These are phyloP conservation scores for Trifolium fragiferum DNA, from an alignment of 306 rosid genomes.

Conservation along the genomic window DNA sequence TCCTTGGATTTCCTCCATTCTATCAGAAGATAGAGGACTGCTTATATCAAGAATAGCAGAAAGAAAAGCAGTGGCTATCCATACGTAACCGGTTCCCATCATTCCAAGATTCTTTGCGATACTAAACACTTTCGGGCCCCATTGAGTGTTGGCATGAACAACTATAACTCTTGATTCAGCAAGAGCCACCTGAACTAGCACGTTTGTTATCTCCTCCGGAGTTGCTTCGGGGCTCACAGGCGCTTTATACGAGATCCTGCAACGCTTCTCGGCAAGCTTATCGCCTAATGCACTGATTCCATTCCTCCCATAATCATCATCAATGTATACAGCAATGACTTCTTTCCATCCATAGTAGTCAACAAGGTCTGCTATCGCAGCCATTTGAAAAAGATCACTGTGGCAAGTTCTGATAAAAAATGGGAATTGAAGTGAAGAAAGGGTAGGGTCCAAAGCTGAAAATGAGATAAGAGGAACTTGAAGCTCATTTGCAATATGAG, in stretches of 20 bases:
- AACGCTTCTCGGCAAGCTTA: constrained; percentile 77
- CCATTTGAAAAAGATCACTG: constrained; percentile 79
- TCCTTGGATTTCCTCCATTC: constrained; percentile 70
- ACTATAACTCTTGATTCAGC: constrained; percentile 85
- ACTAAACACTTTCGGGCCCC: constrained; percentile 55
- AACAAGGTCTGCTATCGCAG: constrained; percentile 84
- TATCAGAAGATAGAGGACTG: constrained; percentile 51
- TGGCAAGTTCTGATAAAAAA: constrained; percentile 77
- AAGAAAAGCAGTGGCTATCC: constrained; percentile 86
- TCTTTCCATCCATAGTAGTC: constrained; percentile 78
- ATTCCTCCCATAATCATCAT: constrained; percentile 91
- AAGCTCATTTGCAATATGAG: constrained; percentile 91
- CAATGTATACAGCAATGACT: constrained; percentile 81
- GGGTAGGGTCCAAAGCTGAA: constrained; percentile 83
- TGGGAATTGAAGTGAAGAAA: constrained; percentile 90
- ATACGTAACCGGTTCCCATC: constrained; percentile 87
- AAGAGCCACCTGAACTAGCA: constrained; percentile 77
- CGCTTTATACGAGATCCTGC: constrained; percentile 83
- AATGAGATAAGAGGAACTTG: constrained; percentile 83
- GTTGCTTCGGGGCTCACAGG: constrained; percentile 63
- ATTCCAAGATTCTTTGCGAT: constrained; percentile 79
- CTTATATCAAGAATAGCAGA: constrained; percentile 63
- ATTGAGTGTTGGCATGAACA: constrained; percentile 55
- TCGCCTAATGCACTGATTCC: constrained; percentile 79
- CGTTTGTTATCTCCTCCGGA: constrained; percentile 59